These are phyloP conservation scores for Butyriboletus regius DNA, from an alignment of 1,284 basidiomycete species.

Conservation along the genomic window DNA sequence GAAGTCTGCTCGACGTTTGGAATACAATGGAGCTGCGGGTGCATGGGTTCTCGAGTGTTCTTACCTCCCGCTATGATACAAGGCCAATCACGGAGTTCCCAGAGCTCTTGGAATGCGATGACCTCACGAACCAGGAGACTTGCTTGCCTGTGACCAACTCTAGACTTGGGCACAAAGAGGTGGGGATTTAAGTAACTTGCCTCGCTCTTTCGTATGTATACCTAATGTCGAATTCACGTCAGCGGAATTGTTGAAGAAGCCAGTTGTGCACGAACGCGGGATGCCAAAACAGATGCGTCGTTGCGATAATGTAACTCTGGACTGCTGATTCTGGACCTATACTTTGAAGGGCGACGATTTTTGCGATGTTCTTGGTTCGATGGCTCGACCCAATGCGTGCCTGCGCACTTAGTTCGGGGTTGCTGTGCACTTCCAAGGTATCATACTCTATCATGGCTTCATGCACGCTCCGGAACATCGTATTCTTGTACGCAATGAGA, in stretches of 20 bases:
- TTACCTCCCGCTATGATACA: constrained; percentile 78
- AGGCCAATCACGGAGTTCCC: constrained; percentile 55
- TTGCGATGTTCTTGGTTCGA: constrained; percentile 75
- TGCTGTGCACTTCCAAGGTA: constrained; percentile 45
- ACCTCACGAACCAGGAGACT: constrained; percentile 66
- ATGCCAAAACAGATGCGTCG: constrained; percentile 92
- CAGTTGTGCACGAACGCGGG: constrained; percentile 52
- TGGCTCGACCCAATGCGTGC: constrained; percentile 56
- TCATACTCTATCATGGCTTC: constrained; percentile 59
- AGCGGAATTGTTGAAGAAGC: constrained; percentile 2
- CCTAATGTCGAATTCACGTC: constrained; percentile 35
- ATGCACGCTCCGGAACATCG: constrained; percentile 43
- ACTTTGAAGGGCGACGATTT: constrained; percentile 60
- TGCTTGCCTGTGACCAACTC: constrained; percentile 47
- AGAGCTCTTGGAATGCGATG: constrained; percentile 48
- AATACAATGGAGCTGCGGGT: constrained; percentile 1
- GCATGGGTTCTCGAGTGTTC: not conserved
- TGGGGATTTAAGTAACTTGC: constrained; percentile 29
- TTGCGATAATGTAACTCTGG: constrained; percentile 65
- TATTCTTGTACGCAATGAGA: constrained; percentile 63
- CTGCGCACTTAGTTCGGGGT: constrained; percentile 30
- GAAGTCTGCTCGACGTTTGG: constrained; percentile 59
- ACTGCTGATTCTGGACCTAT: constrained; percentile 28
- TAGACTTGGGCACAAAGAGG: not conserved
- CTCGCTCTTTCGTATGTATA: constrained; percentile 84